Evolutionary conservation across 352 stramenopile species (phyloP), one percentile per base, ranked within the genome.

Genomic region (Pythium sp.): DNA sequence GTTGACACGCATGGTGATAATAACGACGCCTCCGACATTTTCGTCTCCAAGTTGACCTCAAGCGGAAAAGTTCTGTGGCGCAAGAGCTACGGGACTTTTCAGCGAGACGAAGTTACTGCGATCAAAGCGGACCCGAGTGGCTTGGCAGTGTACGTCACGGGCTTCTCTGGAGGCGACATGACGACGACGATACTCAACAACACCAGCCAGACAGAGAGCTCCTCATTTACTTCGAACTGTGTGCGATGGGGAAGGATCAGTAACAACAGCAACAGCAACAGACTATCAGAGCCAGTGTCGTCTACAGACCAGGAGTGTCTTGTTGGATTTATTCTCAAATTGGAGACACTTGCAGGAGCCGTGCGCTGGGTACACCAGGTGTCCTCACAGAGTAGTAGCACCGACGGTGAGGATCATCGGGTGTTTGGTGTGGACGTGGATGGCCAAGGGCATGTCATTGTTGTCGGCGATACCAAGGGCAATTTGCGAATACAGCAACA

Each of bases 391-490:
- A 34, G 20, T 15, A 65, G 43, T n/a, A 20, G 43, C 43, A n/a
- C 6, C 8, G 43, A 9, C 6, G 43, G 6, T 51, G 43, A 18
- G 18, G 43, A 51, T 24, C 18, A 74, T 14, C 70, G 71, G 12
- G 73, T 80, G 36, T 77, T 76, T 32, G 58, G 68, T 34, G 22
- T 82, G 4, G 63, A 63, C 20, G 51, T 73, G 0, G 66, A 72
- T 32, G 30, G 41, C 2, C 20, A 7, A 1, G 53, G 53, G 18
- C 22, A 46, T 7, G 30, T 76, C 28, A 58, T 80, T 2, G 12
- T 78, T 12, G 69, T 76, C 12, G 75, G 75, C 1, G 72, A 80
- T 26, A 80, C 73, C 5, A 63, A 26, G 6, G 53, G 18, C 22
- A 46, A 64, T 26, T n/a, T 76, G n/a, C 9, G 15, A 54, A 28